These are phyloP conservation scores for Peterozyma toletana DNA, from an alignment of 805 yeast species.

Conservation along the genomic window DNA sequence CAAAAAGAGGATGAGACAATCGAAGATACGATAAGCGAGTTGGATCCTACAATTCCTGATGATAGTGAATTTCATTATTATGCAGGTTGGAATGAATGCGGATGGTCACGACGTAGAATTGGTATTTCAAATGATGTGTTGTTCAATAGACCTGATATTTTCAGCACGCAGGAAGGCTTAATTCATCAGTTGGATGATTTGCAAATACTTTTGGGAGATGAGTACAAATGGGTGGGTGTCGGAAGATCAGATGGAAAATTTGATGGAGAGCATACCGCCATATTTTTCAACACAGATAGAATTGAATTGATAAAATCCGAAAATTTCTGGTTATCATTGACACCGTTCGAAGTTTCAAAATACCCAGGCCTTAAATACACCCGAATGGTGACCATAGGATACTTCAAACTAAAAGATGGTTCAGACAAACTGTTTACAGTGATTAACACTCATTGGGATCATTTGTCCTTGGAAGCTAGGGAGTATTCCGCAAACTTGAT, in stretches of 20 bases:
- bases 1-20: constrained; percentile 14
- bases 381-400: constrained; percentile 32
- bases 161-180: constrained; percentile 41
- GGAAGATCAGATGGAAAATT: constrained; percentile 47
- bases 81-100: constrained; percentile 18
- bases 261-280: constrained; percentile 45
- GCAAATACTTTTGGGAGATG: constrained; percentile 18
- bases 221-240: constrained; percentile 25
- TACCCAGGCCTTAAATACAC: constrained; percentile 31
- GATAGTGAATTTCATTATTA: constrained; percentile 17
- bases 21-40: constrained; percentile 12
- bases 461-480: constrained; percentile 38
- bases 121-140: constrained; percentile 26
- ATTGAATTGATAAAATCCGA: constrained; percentile 32
- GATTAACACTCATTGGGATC: constrained; percentile 46
- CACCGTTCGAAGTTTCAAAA: constrained; percentile 45
- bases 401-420: constrained; percentile 10
- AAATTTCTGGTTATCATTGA: constrained; percentile 46
- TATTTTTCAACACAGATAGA: constrained; percentile 29
- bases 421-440: constrained; percentile 20
- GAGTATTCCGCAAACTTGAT: constrained; percentile 36
- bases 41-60: constrained; percentile 16
- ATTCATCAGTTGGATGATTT: constrained; percentile 39
- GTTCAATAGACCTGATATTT: constrained; percentile 24
- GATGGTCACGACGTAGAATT: constrained; percentile 28